Evolutionary conservation across 345 rosid species (phyloP), one percentile per base, ranked within the genome.

Genomic region (Xanthoceras sorbifolium): DNA sequence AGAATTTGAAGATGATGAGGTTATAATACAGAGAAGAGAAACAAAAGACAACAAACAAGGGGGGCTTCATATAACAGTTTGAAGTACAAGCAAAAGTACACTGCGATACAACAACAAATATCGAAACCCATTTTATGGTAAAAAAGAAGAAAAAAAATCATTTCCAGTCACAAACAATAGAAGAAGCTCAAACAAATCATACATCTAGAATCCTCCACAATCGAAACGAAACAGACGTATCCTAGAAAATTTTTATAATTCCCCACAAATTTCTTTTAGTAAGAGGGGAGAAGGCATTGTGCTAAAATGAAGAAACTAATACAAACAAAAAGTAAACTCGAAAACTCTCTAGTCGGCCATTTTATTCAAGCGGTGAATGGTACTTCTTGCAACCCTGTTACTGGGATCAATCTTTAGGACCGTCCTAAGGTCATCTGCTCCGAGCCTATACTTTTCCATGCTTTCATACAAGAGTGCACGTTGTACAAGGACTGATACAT

Each of bases 391-490:
- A 63, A 93, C 80, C 85, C 99, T 85, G 82, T 96, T 96, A 26
- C 76, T 75, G 0, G 99, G 98, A 80, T 96, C 99, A 20, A 93
- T 88, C 91, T 87, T 96, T 74, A 96, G 87, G 83, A 96, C 98
- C 68, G 86, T 86, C 86, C 97, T 91, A 82, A 96, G 87, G 80
- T 96, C 99, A 71, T 93, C 99, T 9, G 99, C 99, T 15, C 99
- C 99, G 18, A 92, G 97, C 76, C 83, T 93, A 83, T 96, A 96
- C 84, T 96, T 96, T 83, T 96, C 98, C 99, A 96, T 96, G 78
- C 98, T 93, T 85, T 96, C 99, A 57, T 96, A 96, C 78, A 96
- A 84, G 9, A 96, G 92, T 22, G 99, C 98, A 38, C 98, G 94
- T 82, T 96, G 98, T 38, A 93, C 97, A 23, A 92, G 87, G 42